phyloP scores from a whole-genome alignment of 306 rosid species.

The Acacia melanoxylon region DNA sequence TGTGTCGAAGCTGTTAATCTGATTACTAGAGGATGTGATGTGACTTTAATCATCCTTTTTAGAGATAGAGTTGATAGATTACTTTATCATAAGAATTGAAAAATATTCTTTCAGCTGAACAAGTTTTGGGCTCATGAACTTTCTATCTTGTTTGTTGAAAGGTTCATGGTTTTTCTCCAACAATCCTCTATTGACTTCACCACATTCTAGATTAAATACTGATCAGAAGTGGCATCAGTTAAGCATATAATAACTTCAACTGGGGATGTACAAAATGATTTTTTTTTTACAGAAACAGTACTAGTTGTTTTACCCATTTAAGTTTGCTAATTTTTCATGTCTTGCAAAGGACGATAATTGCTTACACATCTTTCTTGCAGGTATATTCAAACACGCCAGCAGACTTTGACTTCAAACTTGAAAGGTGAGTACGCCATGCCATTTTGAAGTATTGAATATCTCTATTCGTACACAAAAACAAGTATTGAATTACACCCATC shows the following conservation, averaged over 20 bases:
- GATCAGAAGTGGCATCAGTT: not conserved
- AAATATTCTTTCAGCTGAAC: not conserved
- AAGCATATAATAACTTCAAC: not conserved
- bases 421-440: constrained; percentile 50
- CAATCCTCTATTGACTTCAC: constrained; percentile 10
- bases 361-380: constrained; percentile 40
- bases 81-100: not conserved
- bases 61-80: not conserved
- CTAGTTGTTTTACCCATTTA: constrained; percentile 8
- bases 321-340: constrained; percentile 25
- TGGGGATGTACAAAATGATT: too few relatives aligned
- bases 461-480: not conserved
- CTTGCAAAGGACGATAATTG: not conserved
- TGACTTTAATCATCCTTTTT: not conserved
- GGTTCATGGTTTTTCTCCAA: constrained; percentile 4
- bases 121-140: constrained; percentile 10
- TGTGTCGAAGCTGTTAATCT: not conserved
- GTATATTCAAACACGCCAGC: constrained; percentile 94
- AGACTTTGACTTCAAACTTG: constrained; percentile 95
- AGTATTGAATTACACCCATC: not conserved
- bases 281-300: not conserved
- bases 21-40: not conserved
- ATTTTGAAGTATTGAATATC: constrained; percentile 18
- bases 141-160: not conserved
- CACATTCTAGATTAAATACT: constrained; percentile 23